Percentiles rank a stretch among this genome's conserved stretches.
Evolutionary conservation across 495 filamentous ascomycete genomes (phyloP).

Genomic region (Aspergillus wentii): DNA sequence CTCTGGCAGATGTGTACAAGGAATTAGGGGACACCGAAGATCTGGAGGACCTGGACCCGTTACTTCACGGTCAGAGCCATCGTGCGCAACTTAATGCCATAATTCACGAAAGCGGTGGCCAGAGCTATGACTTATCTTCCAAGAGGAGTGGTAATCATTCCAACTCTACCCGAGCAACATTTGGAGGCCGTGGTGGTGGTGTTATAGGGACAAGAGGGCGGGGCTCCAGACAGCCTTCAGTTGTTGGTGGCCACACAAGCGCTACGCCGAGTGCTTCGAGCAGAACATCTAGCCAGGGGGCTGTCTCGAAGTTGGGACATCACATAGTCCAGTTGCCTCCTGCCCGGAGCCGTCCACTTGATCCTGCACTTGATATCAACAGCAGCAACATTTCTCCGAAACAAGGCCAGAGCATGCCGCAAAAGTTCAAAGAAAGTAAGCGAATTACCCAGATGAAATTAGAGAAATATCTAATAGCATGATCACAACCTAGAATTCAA

Average conservation of each 20-base stretch:
- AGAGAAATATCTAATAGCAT: not conserved
- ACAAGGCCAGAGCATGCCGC: no score
- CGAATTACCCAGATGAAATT: not conserved
- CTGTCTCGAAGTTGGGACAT: slow-evolving; percentile 1
- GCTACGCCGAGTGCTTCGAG: not conserved
- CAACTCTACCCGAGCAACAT: not conserved
- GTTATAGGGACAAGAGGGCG: slow-evolving; percentile 13
- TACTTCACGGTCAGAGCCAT: slow-evolving; percentile 33
- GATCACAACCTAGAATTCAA: slow-evolving; percentile 1
- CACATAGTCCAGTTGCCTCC: not conserved
- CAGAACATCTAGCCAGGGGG: not conserved
- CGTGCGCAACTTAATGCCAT: slow-evolving; percentile 17
- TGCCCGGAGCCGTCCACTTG: slow-evolving; percentile 3
- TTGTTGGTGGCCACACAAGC: not conserved
- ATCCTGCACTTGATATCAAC: slow-evolving; percentile 21
- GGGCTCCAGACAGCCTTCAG: slow-evolving; percentile 3
- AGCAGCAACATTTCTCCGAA: no score
- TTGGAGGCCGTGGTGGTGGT: slow-evolving; percentile 16
- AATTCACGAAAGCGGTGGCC: slow-evolving; percentile 7
- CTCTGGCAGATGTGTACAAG: slow-evolving; percentile 20
- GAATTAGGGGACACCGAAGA: slow-evolving; percentile 19
- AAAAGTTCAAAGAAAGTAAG: not conserved
- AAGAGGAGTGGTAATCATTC: not conserved
- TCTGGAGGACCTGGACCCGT: slow-evolving; percentile 22
- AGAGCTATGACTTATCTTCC: not conserved